These are phyloP conservation scores for Clathrospora elynae DNA, from an alignment of 2,329 filamentous ascomycete species.

Conservation along the genomic window DNA sequence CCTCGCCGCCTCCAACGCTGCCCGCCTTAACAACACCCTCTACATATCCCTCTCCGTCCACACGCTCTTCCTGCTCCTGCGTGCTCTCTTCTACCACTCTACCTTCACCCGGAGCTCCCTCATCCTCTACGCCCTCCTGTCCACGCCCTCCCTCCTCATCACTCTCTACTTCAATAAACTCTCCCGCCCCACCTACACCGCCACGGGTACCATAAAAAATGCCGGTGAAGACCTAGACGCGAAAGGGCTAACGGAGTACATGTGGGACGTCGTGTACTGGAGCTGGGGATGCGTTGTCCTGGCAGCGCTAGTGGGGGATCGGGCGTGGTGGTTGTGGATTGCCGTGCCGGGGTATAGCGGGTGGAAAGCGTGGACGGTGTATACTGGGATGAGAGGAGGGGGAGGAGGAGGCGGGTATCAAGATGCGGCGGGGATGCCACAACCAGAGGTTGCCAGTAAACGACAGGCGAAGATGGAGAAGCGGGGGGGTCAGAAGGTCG, in stretches of 20 bases:
- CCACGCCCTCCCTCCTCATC: constrained; percentile 74
- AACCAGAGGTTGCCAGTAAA: constrained; percentile 50
- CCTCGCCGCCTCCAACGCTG: constrained; percentile 77
- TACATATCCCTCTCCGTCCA: constrained; percentile 75
- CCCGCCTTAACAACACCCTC: constrained; percentile 80
- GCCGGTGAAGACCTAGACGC: constrained; percentile 88
- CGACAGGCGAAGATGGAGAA: constrained; percentile 59
- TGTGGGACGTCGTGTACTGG: constrained; percentile 97
- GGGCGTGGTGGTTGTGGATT: constrained; percentile 69
- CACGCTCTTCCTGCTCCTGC: constrained; percentile 72
- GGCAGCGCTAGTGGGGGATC: constrained; percentile 81
- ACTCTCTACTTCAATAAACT: constrained; percentile 85
- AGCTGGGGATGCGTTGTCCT: constrained; percentile 78
- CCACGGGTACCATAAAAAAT: constrained; percentile 66
- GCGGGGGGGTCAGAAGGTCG: constrained; percentile 56
- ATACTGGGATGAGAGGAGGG: constrained; percentile 52
- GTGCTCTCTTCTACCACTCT: constrained; percentile 67
- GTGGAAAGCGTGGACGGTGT: constrained; percentile 54
- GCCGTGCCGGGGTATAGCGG: constrained; percentile 55
- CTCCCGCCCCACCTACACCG: constrained; percentile 75
- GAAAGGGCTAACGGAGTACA: constrained; percentile 90
- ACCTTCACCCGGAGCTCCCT: constrained; percentile 59
- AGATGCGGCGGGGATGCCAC: constrained; percentile 49
- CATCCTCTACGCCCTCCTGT: constrained; percentile 72
- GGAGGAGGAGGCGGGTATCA: constrained; percentile 51